Evolutionary conservation across 2,329 filamentous ascomycete species (phyloP), one percentile per base, ranked within the genome.

Genomic region (Hawksworthiomyces lignivorus): DNA sequence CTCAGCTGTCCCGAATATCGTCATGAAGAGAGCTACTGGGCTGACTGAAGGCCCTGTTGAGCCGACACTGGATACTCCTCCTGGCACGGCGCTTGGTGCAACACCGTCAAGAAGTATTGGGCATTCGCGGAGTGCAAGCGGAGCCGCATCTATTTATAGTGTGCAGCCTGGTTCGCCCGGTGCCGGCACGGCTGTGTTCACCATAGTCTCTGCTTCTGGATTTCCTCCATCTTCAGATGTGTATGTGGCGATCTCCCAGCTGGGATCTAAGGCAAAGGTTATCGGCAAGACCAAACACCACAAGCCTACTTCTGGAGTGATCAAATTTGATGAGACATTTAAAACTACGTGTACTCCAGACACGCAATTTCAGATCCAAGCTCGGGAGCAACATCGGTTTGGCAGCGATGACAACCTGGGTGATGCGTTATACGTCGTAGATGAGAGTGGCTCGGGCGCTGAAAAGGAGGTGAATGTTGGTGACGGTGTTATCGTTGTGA

Each of bases 281-380:
- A 69, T 98, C 34, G 81, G 89, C 65, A 96, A 97, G 70, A 96
- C 89, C 18, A 94, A 95, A 60, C 84, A 92, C 50, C 77, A 85
- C 66, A 95, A 95, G 62, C 74, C 82, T 1, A 65, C 75, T 4
- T 68, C 67, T 1, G 86, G 84, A 2, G 65, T 72, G 4, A 75
- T 86, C 47, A 72, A 68, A 15, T 94, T 80, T 60, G 81, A 87
- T 49, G 87, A 94, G 59, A 80, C 77, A 1, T 90, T 92, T 69
- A 88, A 81, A 55, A 72, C 84, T 18, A 69, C 73, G 10, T 94
- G 88, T 63, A 75, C 82, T 1, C 81, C 90, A 3, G 90, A 96
- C 53, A 73, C 84, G 18, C 81, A 86, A 56, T 97, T 96, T 74
- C 84, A 87, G 59, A 59, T 98, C 47, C 76, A 85, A 49, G 88